Evolutionary conservation across 495 filamentous ascomycete genomes (phyloP).

Genomic region (Tuber umbilicatum): DNA sequence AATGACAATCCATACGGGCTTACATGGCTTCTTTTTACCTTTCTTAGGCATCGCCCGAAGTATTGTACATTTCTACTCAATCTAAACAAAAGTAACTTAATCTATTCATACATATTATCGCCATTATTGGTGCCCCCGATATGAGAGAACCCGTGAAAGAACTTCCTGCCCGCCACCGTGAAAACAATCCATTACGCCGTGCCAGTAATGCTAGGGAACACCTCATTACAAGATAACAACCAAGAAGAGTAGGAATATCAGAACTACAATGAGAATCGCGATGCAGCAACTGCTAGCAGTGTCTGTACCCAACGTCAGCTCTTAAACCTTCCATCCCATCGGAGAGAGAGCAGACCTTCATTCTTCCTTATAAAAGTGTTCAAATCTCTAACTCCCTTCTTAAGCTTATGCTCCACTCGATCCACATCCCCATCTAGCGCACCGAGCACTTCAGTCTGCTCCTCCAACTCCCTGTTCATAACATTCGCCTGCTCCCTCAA

Average conservation of each 20-base stretch:
- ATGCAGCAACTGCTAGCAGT: slow-evolving; percentile 89
- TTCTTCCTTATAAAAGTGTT: slow-evolving; percentile 79
- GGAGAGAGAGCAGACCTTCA: slow-evolving; percentile 60
- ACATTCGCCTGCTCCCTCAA: slow-evolving; percentile 80
- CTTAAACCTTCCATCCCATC: neutral
- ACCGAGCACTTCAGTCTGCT: slow-evolving; percentile 75
- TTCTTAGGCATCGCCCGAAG: neutral
- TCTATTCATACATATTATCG: neutral
- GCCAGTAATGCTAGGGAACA: neutral
- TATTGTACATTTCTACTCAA: slow-evolving; percentile 7
- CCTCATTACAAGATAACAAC: slow-evolving; percentile 49
- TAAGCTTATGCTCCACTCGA: slow-evolving; percentile 76
- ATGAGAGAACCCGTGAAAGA: neutral
- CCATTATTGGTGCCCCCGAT: slow-evolving; percentile 14
- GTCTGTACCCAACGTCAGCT: slow-evolving; percentile 50
- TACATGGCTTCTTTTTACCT: neutral
- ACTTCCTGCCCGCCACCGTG: neutral
- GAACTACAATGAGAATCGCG: slow-evolving; percentile 70
- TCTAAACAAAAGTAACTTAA: neutral
- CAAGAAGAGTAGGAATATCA: slow-evolving; percentile 76
- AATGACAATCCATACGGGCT: neutral
- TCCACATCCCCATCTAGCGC: slow-evolving; percentile 75
- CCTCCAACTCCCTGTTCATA: slow-evolving; percentile 93
- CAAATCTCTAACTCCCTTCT: slow-evolving; percentile 78
- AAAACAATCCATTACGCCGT: neutral